phyloP scores from a whole-genome alignment of 495 filamentous ascomycete genomes.

The Aspergillus carlsbadensis region DNA sequence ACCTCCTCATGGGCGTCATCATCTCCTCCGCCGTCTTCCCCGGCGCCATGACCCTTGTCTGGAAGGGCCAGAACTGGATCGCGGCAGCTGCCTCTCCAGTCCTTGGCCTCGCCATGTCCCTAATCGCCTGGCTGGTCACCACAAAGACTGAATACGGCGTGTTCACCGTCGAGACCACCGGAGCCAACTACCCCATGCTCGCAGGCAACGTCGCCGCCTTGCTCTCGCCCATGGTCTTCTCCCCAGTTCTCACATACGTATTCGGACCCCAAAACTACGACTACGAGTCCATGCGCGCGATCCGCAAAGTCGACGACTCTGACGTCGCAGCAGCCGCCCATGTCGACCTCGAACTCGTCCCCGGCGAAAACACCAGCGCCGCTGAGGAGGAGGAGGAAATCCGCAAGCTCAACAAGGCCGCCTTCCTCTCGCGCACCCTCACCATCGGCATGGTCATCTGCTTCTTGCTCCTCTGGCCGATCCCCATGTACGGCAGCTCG shows the following conservation, averaged over 20 bases:
- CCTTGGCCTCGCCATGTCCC: slow-evolving; percentile 70
- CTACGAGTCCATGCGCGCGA: slow-evolving; percentile 81
- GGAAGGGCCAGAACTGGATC: slow-evolving; percentile 80
- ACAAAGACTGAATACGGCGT: slow-evolving; percentile 73
- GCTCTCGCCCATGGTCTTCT: slow-evolving; percentile 74
- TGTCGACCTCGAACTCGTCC: slow-evolving; percentile 69
- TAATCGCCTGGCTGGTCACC: slow-evolving; percentile 90
- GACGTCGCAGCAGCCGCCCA: slow-evolving; percentile 68
- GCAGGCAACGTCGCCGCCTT: slow-evolving; percentile 83
- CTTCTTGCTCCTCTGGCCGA: slow-evolving; percentile 87
- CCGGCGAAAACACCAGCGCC: slow-evolving; percentile 42
- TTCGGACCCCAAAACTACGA: slow-evolving; percentile 84
- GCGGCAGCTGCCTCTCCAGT: slow-evolving; percentile 73
- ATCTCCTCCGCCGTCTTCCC: slow-evolving; percentile 85
- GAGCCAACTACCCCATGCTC: slow-evolving; percentile 84
- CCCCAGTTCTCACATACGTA: slow-evolving; percentile 73
- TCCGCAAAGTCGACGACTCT: slow-evolving; percentile 80
- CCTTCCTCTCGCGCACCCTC: slow-evolving; percentile 74
- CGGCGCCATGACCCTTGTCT: slow-evolving; percentile 76
- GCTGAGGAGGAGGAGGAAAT: slow-evolving; percentile 59
- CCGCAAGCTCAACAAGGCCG: slow-evolving; percentile 65
- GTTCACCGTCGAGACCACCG: slow-evolving; percentile 73
- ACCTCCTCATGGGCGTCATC: slow-evolving; percentile 90
- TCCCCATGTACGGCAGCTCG: slow-evolving; percentile 84
- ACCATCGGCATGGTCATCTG: slow-evolving; percentile 75